Evolutionary conservation across 192 early-diverging fungal species (phyloP).

Genomic region (Spinellus fusiger): DNA sequence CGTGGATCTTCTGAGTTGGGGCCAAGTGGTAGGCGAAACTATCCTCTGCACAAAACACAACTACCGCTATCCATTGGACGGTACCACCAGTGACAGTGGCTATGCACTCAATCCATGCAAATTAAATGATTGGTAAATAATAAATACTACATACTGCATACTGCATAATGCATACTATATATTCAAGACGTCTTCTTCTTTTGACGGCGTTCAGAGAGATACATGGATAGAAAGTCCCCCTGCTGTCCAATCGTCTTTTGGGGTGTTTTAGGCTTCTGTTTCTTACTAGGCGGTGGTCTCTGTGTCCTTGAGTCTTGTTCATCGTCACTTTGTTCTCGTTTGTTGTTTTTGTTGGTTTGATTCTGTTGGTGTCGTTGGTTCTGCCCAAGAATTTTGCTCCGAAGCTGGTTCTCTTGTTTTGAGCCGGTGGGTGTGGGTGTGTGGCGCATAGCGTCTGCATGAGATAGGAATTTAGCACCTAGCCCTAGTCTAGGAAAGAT

Average conservation of each 20-base stretch:
- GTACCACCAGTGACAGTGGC: too few species aligned
- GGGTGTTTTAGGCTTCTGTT: slow-evolving; percentile 17
- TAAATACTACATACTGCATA: slow-evolving; percentile 9
- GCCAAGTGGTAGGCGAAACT: slow-evolving; percentile 38
- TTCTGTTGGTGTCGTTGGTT: slow-evolving; percentile 32
- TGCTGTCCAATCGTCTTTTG: slow-evolving; percentile 32
- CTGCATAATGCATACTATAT: slow-evolving; percentile 7
- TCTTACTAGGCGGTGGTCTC: slow-evolving; percentile 27
- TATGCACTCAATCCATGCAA: too few species aligned
- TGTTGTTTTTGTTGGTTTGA: slow-evolving; percentile 15
- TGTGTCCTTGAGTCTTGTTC: slow-evolving; percentile 34
- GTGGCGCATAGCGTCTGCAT: slow-evolving; percentile 43
- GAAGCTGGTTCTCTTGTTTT: slow-evolving; percentile 33
- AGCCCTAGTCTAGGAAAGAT: slow-evolving; percentile 44
- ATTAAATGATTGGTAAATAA: too few species aligned
- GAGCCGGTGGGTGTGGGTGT: slow-evolving; percentile 19
- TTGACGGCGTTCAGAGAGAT: slow-evolving; percentile 37
- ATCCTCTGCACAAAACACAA: slow-evolving; percentile 43
- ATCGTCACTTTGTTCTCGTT: slow-evolving; percentile 31
- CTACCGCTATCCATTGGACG: slow-evolving; percentile 31
- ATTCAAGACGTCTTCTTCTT: slow-evolving; percentile 36
- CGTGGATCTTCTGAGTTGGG: slow-evolving; percentile 26
- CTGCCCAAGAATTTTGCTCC: slow-evolving; percentile 33
- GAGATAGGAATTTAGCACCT: slow-evolving; percentile 48
- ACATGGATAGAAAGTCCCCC: slow-evolving; percentile 44